These are phyloP conservation scores for Quercus phellos DNA, from an alignment of 331 rosid genomes.

Conservation along the genomic window DNA sequence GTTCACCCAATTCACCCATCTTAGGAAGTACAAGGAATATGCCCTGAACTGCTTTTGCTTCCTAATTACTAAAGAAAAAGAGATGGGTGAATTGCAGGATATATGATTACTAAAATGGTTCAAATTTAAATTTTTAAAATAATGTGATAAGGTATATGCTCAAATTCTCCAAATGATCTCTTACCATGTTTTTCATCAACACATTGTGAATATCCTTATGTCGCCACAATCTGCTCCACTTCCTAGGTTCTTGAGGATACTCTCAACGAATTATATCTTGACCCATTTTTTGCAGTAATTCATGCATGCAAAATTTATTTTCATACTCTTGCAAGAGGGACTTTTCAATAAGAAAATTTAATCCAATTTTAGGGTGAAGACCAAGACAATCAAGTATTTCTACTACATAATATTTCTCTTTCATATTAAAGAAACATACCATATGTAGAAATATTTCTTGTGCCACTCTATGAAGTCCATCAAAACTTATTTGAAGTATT, in stretches of 20 bases:
- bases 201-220: background rate
- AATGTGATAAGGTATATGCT: too few species aligned
- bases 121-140: too few species aligned
- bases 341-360: background rate
- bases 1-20: too few species aligned
- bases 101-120: too few species aligned
- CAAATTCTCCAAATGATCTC: too few species aligned
- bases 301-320: background rate
- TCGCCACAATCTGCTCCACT: background rate
- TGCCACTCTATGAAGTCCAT: background rate
- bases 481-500: background rate
- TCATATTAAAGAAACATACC: background rate
- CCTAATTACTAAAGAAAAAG: background rate
- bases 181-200: too few species aligned
- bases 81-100: too few species aligned
- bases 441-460: background rate
- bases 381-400: background rate
- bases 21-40: too few species aligned
- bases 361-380: background rate
- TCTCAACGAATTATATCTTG: background rate
- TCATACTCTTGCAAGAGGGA: background rate
- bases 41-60: background rate
- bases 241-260: background rate
- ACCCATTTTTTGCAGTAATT: background rate
- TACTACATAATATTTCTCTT: background rate